phyloP scores from a whole-genome alignment of 257 asterid genomes.

The Cordia subcordata region DNA sequence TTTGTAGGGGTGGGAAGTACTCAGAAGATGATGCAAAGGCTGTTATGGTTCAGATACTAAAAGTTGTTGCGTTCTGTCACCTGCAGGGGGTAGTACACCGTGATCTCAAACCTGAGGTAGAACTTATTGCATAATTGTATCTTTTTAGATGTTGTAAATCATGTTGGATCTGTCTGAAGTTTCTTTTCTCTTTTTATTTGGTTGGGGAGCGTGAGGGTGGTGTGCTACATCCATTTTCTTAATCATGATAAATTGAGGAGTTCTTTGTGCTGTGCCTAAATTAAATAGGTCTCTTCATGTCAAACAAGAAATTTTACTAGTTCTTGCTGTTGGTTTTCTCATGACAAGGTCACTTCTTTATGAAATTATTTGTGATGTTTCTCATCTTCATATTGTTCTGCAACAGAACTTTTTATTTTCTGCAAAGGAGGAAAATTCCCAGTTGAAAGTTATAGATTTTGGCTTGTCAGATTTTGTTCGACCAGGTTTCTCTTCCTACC shows the following conservation, averaged over 20 bases:
- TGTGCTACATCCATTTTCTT: too few species aligned
- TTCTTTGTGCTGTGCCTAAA: too few species aligned
- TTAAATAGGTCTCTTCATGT: too few species aligned
- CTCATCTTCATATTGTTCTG: constrained; percentile 8
- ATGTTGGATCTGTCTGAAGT: neutral
- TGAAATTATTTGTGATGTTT: neutral
- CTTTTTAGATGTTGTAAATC: neutral
- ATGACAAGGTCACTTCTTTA: neutral
- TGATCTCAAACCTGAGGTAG: constrained; percentile 77
- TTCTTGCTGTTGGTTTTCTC: neutral
- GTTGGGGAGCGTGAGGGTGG: too few species aligned
- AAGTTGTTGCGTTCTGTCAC: constrained; percentile 48
- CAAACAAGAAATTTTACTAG: too few species aligned
- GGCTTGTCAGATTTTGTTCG: constrained; percentile 62
- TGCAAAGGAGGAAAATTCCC: constrained; percentile 47
- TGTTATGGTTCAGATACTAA: constrained; percentile 53
- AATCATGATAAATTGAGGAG: too few species aligned
- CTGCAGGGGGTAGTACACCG: constrained; percentile 77
- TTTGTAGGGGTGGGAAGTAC: constrained; percentile 52
- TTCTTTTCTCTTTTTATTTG: neutral
- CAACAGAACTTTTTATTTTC: constrained; percentile 56
- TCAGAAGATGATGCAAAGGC: constrained; percentile 59
- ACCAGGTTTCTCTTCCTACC: constrained; percentile 38
- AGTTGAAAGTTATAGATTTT: constrained; percentile 59
- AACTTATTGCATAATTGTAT: neutral